Base-by-base conservation (phyloP, 371 early-diverging fungal genomes). In the Rhizopus microsporus region DNA sequence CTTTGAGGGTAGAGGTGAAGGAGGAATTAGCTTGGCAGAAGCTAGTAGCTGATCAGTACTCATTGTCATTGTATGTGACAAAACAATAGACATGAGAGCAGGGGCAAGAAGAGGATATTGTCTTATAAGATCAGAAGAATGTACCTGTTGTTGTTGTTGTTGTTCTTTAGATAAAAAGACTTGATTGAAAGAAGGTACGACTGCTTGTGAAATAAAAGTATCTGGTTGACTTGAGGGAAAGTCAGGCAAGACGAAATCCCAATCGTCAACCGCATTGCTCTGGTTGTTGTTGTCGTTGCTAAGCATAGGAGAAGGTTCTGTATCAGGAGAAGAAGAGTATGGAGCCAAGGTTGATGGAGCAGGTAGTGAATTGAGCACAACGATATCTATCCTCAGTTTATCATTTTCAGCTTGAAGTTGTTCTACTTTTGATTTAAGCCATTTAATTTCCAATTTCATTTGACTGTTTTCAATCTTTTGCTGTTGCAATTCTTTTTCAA, bases 401-500 rank as follows among this genome's bases (percentile, higher is more conserved):
- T 76, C 69, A 32, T 76, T 73, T 37, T 71, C 73, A 33, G 66
- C 67, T 53, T 68, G 69, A 29, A 76, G 32, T 42, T 55, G 52
- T 23, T 73, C 69, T 16, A 65, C 62, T 8, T 68, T 68, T 13
- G 57, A 42, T 13, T 64, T 63, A 8, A 68, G 55, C 71, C 66
- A 67, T 29, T 77, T 69, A 4, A 87, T 44, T 63, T 87, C 85
- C 5, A 76, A 65, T 43, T 79, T 76, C 31, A 88, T 63, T 57
- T 76, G 77, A 17, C 63, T 63, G 62, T 83, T 88, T 52, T 89
- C 88, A 38, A 62, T 59, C 48, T 73, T 69, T 50, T 69, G 65
- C 50, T 80, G 70, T 32, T 79, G 65, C 1, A 83, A 63, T 43
- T 67, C 60, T 32, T 72, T 82, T 68, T 93, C 93, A 29, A 94